Evolutionary conservation across 805 yeast species (phyloP).

Genomic region (Yamadazyma paraphyllophila): DNA sequence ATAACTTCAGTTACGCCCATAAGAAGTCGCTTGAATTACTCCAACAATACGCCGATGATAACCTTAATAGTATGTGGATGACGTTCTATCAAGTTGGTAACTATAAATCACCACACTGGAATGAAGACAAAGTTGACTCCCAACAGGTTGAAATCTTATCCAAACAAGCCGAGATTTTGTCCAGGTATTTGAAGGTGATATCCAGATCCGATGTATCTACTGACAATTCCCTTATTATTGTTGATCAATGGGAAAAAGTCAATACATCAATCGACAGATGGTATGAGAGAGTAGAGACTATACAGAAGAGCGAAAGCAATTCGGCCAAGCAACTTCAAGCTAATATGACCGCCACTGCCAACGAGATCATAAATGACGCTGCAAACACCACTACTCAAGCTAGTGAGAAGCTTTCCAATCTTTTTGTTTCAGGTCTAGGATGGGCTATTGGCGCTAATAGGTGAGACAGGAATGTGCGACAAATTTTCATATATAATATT

Average conservation of each 20-base stretch:
- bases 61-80: conserved; percentile 53
- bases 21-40: conserved; percentile 39
- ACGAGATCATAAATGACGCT: conserved; percentile 30
- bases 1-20: conserved; percentile 61
- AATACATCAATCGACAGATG: conserved; percentile 22
- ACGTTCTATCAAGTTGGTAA: conserved; percentile 75
- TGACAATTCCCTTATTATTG: conserved; percentile 48
- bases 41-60: conserved; percentile 16
- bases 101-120: conserved; percentile 31
- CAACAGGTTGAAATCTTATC: conserved; percentile 26
- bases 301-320: conserved; percentile 1
- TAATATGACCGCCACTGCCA: conserved; percentile 17
- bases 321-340: conserved; percentile 8
- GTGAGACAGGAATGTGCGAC: not conserved
- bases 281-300: conserved; percentile 6
- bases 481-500: conserved; percentile 16
- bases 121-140: conserved; percentile 16
- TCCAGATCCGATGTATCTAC: conserved; percentile 38
- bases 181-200: conserved; percentile 45
- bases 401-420: conserved; percentile 46
- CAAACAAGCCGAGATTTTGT: conserved; percentile 54
- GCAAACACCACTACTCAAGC: conserved; percentile 33
- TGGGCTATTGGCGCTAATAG: conserved; percentile 60
- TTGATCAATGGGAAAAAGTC: conserved; percentile 62
- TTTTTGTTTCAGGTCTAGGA: conserved; percentile 55